Evolutionary conservation across 192 early-diverging fungal species (phyloP).

Genomic region (Linnemannia exigua): DNA sequence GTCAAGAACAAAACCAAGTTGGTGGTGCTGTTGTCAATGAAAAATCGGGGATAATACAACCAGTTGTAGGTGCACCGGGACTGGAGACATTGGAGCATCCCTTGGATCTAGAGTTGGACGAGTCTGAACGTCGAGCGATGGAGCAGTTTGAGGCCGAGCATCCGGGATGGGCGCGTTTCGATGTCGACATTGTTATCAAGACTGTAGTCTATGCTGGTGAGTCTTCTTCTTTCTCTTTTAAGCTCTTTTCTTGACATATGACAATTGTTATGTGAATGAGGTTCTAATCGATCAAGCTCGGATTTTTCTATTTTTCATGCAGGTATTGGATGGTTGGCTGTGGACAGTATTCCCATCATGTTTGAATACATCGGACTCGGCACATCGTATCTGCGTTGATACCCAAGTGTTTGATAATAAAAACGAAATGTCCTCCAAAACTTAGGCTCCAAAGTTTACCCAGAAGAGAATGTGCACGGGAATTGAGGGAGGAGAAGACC

Average conservation of each 20-base stretch:
- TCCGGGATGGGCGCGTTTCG: constrained; percentile 61
- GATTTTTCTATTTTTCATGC: neutral
- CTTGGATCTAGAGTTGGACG: constrained; percentile 28
- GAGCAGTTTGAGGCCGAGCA: constrained; percentile 53
- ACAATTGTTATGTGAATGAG: neutral
- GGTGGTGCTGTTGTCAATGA: neutral
- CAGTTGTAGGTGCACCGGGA: neutral
- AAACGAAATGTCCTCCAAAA: neutral
- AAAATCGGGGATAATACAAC: neutral
- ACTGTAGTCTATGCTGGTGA: constrained; percentile 69
- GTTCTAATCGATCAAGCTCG: neutral
- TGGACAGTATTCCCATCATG: constrained; percentile 60
- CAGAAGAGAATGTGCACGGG: neutral
- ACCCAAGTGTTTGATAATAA: neutral
- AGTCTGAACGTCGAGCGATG: constrained; percentile 42
- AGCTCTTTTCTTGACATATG: neutral
- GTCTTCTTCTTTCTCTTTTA: neutral
- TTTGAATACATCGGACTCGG: constrained; percentile 61
- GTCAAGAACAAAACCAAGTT: constrained; percentile 4
- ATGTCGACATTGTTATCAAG: constrained; percentile 72
- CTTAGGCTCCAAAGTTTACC: no score
- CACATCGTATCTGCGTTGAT: constrained; percentile 5
- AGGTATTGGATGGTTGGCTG: constrained; percentile 66
- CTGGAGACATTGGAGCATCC: constrained; percentile 22
- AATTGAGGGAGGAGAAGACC: neutral